These are phyloP conservation scores for Xerophyta viscosa DNA, from an alignment of 106 monocot genomes.

Conservation along the genomic window DNA sequence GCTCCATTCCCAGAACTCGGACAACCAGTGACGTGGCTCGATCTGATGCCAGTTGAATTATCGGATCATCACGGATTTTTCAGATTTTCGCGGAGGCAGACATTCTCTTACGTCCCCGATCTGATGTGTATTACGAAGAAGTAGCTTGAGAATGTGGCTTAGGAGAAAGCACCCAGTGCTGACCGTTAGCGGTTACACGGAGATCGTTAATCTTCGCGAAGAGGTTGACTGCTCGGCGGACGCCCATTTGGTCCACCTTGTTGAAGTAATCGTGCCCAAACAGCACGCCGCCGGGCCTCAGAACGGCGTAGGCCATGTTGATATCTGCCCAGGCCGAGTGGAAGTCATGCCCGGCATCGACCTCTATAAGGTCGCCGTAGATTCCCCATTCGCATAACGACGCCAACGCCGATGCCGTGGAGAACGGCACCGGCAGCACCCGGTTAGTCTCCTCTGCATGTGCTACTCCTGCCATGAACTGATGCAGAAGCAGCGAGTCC, in stretches of 20 bases:
- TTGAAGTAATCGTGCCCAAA: conserved; percentile 68
- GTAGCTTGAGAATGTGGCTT: too few relatives aligned
- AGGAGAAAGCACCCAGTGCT: conserved; percentile 73
- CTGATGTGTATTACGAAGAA: too few relatives aligned
- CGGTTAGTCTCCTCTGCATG: conserved; percentile 20
- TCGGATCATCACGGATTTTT: too few relatives aligned
- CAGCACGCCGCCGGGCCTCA: conserved; percentile 53
- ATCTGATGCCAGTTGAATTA: too few relatives aligned
- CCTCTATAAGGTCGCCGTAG: conserved; percentile 64
- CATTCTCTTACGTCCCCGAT: too few relatives aligned
- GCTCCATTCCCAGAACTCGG: too few relatives aligned
- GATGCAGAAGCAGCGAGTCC: conserved; percentile 45
- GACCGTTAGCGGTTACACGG: conserved; percentile 33
- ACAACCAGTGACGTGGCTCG: too few relatives aligned
- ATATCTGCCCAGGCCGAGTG: conserved; percentile 74
- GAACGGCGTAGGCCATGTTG: conserved; percentile 51
- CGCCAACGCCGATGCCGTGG: conserved; percentile 36
- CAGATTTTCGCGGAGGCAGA: too few relatives aligned
- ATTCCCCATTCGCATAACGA: conserved; percentile 60
- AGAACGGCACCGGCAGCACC: conserved; percentile 56
- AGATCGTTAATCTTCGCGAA: conserved; percentile 43
- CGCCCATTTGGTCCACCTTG: conserved; percentile 38
- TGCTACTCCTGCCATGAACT: conserved; percentile 56
- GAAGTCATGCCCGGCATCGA: conserved; percentile 83
- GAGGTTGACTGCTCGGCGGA: conserved; percentile 51